Evolutionary conservation across 768 basidiomycete genomes (phyloP), one percentile per base, ranked within the genome.

Genomic region (Daedaleopsis sinensis): DNA sequence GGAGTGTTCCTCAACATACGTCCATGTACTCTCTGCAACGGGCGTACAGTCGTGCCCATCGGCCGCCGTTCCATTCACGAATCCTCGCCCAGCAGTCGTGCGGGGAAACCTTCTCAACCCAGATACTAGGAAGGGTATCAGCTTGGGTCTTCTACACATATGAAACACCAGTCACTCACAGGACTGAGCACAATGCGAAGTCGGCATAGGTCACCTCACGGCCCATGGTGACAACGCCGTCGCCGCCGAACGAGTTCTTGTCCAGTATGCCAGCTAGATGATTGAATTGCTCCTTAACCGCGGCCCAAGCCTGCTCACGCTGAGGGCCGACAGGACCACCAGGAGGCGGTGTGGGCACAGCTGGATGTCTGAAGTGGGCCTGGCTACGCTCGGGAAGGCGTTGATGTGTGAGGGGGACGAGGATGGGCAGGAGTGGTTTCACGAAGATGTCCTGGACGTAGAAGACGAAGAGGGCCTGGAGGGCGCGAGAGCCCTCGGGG

Each of bases 41-140:
- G 54, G 87, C 84, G 74, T 79, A 84, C 52, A 92, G 73, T 49
- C 81, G 75, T 52, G 77, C 74, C 90, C 90, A 92, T 46, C 89
- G 71, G 4, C 90, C 88, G 4, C 77, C 79, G 67, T 89, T 86
- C 89, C 89, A 91, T 27, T 82, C 79, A 52, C 84, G 74, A n/a
- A 91, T 80, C 55, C 84, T 75, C 23, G 79, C 76, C 90, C 90
- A 92, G 15, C 86, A 88, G 63, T 91, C 88, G 58, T 87, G 84
- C n/a, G 87, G 81, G 4, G 88, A 83, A 69, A 91, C 84, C 51
- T 83, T 78, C 70, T 90, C 85, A 44, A 91, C 86, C 89, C 88
- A 92, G 49, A 91, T 81, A 44, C 71, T 72, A 32, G 16, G 9
- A 42, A 1, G 7, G 2, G 10, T 32, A 10, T 19, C 15, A 36